phyloP scores from a whole-genome alignment of 768 basidiomycete species.

The Leccinum obscurum region DNA sequence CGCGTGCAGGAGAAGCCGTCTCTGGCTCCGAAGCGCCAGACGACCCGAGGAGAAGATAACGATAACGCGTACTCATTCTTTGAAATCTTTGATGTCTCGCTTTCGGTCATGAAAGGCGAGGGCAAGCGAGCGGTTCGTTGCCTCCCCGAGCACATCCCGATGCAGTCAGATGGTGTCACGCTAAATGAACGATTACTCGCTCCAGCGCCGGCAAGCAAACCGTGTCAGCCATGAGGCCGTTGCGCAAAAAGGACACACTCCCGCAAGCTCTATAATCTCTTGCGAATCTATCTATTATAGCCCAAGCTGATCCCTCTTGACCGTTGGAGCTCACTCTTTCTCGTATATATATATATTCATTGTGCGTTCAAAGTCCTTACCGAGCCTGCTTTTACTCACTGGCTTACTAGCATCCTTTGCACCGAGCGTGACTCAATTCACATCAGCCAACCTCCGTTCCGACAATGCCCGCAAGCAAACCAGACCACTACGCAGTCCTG shows the following conservation, averaged over 20 bases:
- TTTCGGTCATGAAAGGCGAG: too few species aligned
- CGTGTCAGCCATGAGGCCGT: conserved; percentile 35
- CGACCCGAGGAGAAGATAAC: too few species aligned
- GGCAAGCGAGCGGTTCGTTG: too few species aligned
- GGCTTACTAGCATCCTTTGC: conserved; percentile 1
- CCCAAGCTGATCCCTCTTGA: conserved; percentile 25
- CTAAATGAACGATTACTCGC: conserved; percentile 31
- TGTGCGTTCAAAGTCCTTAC: conserved; percentile 14
- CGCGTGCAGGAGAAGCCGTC: too few species aligned
- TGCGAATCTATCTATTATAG: conserved; percentile 24
- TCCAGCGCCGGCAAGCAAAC: conserved; percentile 32
- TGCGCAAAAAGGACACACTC: conserved; percentile 14
- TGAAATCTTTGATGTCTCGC: too few species aligned
- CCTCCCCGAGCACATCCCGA: too few species aligned
- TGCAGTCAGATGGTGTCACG: too few species aligned
- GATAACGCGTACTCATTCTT: too few species aligned
- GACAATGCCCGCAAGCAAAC: conserved; percentile 31
- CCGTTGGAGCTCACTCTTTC: conserved; percentile 22
- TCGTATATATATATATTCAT: conserved; percentile 26
- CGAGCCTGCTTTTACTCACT: conserved; percentile 10
- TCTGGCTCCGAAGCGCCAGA: too few species aligned
- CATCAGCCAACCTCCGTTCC: conserved; percentile 14
- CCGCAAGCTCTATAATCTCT: conserved; percentile 25
- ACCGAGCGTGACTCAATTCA: conserved; percentile 15
- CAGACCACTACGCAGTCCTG: conserved; percentile 42